Evolutionary conservation across 805 yeast genomes (phyloP).

Genomic region (Cyberlindnera mississippiensis): DNA sequence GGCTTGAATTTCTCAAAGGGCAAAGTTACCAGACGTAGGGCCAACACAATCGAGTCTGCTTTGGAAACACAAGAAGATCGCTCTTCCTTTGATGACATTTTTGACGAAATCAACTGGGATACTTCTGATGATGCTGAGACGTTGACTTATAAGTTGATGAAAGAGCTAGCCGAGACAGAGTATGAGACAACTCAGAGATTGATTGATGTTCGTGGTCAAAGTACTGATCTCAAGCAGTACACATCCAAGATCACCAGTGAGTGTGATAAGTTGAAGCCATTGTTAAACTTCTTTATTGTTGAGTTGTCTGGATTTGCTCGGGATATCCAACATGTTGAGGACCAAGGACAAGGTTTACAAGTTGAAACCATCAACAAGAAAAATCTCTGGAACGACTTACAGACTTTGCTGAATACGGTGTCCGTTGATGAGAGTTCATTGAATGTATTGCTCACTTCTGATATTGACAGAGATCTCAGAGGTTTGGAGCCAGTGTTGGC

Average conservation of each 20-base stretch:
- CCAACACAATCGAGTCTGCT: conserved; percentile 30
- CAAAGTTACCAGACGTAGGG: conserved; percentile 20
- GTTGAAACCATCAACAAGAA: conserved; percentile 80
- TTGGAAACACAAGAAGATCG: conserved; percentile 27
- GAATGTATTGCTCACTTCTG: conserved; percentile 40
- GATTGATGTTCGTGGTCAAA: conserved; percentile 44
- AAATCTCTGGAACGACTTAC: conserved; percentile 64
- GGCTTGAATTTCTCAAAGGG: conserved; percentile 10
- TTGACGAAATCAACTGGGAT: conserved; percentile 78
- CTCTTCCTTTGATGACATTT: conserved; percentile 50
- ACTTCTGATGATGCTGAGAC: conserved; percentile 58
- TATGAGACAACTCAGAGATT: conserved; percentile 56
- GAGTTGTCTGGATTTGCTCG: conserved; percentile 61
- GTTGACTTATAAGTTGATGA: conserved; percentile 52
- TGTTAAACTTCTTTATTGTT: conserved; percentile 52
- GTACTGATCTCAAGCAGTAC: conserved; percentile 39
- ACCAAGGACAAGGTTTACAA: conserved; percentile 77
- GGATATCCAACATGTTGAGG: conserved; percentile 68
- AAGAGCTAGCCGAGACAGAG: conserved; percentile 59
- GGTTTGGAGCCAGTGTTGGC: conserved; percentile 54
- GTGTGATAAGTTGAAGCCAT: conserved; percentile 52
- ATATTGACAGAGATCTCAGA: conserved; percentile 44
- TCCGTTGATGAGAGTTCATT: conserved; percentile 57
- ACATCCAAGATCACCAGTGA: conserved; percentile 44
- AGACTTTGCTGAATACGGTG: conserved; percentile 65